Evolutionary conservation across 768 basidiomycete species (phyloP), one percentile per base, ranked within the genome.

Genomic region (Suillus ampliporus): DNA sequence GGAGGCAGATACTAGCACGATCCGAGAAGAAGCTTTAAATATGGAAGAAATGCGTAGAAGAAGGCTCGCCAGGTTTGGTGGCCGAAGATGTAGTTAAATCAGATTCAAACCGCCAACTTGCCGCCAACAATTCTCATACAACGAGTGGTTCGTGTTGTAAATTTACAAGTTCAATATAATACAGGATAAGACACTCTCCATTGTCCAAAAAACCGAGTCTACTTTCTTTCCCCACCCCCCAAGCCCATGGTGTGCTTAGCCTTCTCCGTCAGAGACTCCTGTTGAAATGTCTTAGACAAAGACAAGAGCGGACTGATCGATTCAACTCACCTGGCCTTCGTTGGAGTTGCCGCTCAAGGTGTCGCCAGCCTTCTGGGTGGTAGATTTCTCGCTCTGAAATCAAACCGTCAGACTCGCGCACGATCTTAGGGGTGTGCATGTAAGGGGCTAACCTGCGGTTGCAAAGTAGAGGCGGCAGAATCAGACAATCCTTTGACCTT

Each of bases 11-110:
- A 76, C 75, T 23, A 78, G 67, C 70, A 62, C 63, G 44, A n/a
- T 67, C 69, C 23, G 67, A 46, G 67, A 69, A 46, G 80, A 80
- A 61, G 70, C 78, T 51, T 79, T 83, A 10, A 84, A 78, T 65
- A 67, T 90, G 38, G 91, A 92, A 59, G 89, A 90, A 68, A 83
- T 93, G 63, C 82, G 91, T 46, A 79, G 80, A 69, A 83, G 84
- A 70, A 77, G 90, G 53, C 72, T 89, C 60, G 89, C 86, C 7
- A 82, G 82, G 64, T 93, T 93, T 73, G 89, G 86, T 19, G 77
- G 78, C 37, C 85, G 68, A 76, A 34, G 14, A 34, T 41, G 26
- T 43, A 28, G 43, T 43, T 41, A n/a, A 19, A 58, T 34, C 21
- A 19, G 40, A 38, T 31, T 40, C 14, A 23, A 38, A 21, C 6